Percentiles rank a stretch among this genome's conserved stretches.
These are phyloP conservation scores for Chaetomium sp. DNA, from an alignment of 2,329 filamentous ascomycete species.

Conservation along the genomic window DNA sequence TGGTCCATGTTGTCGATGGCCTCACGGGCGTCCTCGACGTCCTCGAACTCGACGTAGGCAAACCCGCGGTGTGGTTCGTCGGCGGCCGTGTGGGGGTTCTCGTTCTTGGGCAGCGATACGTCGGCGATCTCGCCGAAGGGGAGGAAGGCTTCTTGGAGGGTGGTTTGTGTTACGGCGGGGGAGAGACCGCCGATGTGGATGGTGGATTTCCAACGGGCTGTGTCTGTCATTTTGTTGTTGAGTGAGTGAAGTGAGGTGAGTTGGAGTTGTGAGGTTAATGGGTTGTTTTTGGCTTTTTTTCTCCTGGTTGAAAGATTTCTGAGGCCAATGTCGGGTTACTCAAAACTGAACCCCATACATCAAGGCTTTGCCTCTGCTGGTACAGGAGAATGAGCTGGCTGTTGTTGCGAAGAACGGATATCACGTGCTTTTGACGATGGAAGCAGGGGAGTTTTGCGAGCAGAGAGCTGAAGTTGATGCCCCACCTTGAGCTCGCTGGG, in stretches of 20 bases:
- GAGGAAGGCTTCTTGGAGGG: slow-evolving; percentile 84
- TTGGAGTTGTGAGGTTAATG: not conserved
- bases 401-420: not conserved
- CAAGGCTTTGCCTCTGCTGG: not conserved
- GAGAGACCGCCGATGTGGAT: slow-evolving; percentile 89
- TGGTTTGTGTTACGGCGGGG: slow-evolving; percentile 65
- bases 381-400: not conserved
- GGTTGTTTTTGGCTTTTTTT: too few species aligned
- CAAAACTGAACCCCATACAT: too few species aligned
- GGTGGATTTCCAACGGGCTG: slow-evolving; percentile 79
- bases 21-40: slow-evolving; percentile 78
- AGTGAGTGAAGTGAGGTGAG: not conserved
- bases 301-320: too few species aligned
- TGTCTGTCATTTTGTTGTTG: slow-evolving; percentile 62
- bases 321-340: too few species aligned
- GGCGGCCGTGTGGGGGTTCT: slow-evolving; percentile 70
- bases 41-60: slow-evolving; percentile 92
- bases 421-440: too few species aligned
- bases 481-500: not conserved
- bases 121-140: slow-evolving; percentile 95
- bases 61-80: slow-evolving; percentile 72
- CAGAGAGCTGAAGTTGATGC: not conserved
- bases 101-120: slow-evolving; percentile 82
- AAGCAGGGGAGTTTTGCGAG: too few species aligned
- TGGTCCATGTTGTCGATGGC: slow-evolving; percentile 99